Evolutionary conservation across 768 basidiomycete species (phyloP).

Genomic region (Pisolithus tinctorius): DNA sequence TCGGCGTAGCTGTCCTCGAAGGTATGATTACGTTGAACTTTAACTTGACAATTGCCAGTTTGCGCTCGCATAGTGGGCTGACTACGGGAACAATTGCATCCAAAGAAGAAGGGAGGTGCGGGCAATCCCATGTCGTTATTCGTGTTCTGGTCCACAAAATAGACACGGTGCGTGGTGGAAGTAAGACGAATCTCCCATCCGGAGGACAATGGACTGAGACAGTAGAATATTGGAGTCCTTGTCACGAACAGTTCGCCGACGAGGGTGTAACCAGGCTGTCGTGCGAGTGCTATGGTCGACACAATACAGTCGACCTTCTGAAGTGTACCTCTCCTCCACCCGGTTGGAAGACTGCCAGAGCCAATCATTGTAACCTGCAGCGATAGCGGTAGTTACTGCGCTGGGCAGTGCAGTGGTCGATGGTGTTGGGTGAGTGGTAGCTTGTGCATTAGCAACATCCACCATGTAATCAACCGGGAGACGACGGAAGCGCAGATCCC

Average conservation of each 20-base stretch:
- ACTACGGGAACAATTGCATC: conserved; percentile 96
- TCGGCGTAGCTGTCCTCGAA: conserved; percentile 99
- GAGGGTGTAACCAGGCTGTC: conserved; percentile 98
- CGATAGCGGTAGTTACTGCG: conserved; percentile 41
- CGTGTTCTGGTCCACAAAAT: conserved; percentile 99
- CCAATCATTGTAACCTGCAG: conserved; percentile 64
- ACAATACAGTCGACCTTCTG: conserved; percentile 97
- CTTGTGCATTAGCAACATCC: conserved; percentile 51
- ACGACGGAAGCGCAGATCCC: conserved; percentile 80
- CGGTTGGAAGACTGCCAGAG: conserved; percentile 85
- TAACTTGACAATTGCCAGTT: conserved; percentile 98
- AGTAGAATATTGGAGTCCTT: conserved; percentile 94
- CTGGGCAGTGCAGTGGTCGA: conserved; percentile 26
- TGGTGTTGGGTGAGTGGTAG: conserved; percentile 36
- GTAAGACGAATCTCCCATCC: conserved; percentile 99
- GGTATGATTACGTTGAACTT: conserved; percentile 95
- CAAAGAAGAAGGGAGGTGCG: conserved; percentile 90
- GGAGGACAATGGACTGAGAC: conserved; percentile 90
- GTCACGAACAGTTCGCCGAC: conserved; percentile 93
- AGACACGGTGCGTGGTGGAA: conserved; percentile 85
- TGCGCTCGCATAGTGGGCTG: conserved; percentile 98
- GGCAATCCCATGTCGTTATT: conserved; percentile 99
- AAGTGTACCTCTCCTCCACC: conserved; percentile 98
- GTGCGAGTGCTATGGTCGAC: conserved; percentile 99
- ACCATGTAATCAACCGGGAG: conserved; percentile 80